A percentile compares a stretch with the other conserved stretches of the same genome.
Evolutionary conservation across 2,329 filamentous ascomycete genomes (phyloP).

Genomic region (Sphaceloma murrayae): DNA sequence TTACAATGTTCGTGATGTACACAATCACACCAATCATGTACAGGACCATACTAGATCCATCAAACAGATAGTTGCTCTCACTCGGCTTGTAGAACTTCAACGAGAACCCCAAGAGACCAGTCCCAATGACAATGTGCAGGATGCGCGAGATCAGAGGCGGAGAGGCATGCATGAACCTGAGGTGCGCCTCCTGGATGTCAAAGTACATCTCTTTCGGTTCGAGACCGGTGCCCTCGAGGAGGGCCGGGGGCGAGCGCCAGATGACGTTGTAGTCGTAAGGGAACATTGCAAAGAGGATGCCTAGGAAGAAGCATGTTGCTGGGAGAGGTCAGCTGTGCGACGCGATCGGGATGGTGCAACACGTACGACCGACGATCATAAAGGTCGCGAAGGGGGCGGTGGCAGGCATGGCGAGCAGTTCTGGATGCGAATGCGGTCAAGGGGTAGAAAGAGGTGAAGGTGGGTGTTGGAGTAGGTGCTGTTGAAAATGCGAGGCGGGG

Average conservation of each 20-base stretch:
- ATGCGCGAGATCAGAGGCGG: conserved; percentile 88
- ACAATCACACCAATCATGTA: conserved; percentile 83
- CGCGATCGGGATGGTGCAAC: conserved; percentile 15
- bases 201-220: conserved; percentile 55
- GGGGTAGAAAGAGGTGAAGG: background rate
- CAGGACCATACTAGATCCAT: conserved; percentile 60
- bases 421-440: background rate
- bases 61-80: conserved; percentile 94
- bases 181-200: conserved; percentile 76
- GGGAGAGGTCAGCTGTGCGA: conserved; percentile 8
- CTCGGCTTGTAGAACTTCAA: conserved; percentile 89
- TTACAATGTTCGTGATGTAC: conserved; percentile 93
- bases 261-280: conserved; percentile 91
- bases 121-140: conserved; percentile 82
- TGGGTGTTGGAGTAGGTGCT: background rate
- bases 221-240: conserved; percentile 32
- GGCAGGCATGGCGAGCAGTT: background rate
- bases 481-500: background rate
- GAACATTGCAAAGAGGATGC: conserved; percentile 91
- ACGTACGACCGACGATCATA: conserved; percentile 89
- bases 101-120: conserved; percentile 81
- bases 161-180: conserved; percentile 81
- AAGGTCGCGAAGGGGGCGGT: conserved; percentile 73
- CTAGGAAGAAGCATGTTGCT: conserved; percentile 89
- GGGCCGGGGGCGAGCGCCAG: conserved; percentile 52